phyloP scores from a whole-genome alignment of 2,329 filamentous ascomycete species.

The Capronia coronata region DNA sequence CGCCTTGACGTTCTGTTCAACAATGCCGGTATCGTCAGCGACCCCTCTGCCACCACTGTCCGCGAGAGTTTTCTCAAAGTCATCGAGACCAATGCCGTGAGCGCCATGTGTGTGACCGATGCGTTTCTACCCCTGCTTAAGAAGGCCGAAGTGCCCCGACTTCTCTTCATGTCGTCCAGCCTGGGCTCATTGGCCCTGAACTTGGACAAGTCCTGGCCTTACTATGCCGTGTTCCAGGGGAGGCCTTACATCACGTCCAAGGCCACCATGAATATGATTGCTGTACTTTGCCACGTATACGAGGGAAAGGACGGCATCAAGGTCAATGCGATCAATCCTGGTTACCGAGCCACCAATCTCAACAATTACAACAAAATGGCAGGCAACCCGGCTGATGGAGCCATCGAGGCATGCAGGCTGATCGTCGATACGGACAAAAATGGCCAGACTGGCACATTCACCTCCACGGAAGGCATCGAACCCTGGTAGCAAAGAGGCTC shows the following conservation, averaged over 20 bases:
- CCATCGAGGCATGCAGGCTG: constrained; percentile 16
- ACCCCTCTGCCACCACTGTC: constrained; percentile 5
- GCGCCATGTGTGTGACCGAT: constrained; percentile 16
- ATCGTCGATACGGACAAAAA: constrained; percentile 15
- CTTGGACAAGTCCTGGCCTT: constrained; percentile 9
- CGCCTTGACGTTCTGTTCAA: constrained; percentile 26
- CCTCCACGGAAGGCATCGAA: constrained; percentile 7
- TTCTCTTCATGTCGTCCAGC: constrained; percentile 23
- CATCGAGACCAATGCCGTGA: constrained; percentile 19
- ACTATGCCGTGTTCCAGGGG: constrained; percentile 2
- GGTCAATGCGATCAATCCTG: constrained; percentile 21
- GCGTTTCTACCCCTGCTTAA: constrained; percentile 20
- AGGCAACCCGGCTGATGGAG: constrained; percentile 10
- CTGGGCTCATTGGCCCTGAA: constrained; percentile 12
- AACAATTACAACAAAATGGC: constrained; percentile 8
- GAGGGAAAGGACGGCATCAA: constrained; percentile 21
- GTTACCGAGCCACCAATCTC: constrained; percentile 16
- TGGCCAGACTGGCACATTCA: constrained; percentile 11
- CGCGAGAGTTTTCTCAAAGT: constrained; percentile 19
- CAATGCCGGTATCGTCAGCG: constrained; percentile 23
- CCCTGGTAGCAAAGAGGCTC: constrained; percentile 12
- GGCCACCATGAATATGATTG: constrained; percentile 21
- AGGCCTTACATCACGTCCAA: constrained; percentile 20
- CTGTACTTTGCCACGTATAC: constrained; percentile 11
- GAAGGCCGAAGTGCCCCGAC: constrained; percentile 17